Evolutionary conservation across 176 grass and related monocot genomes (phyloP), one percentile per base, ranked within the genome.

Genomic region (Dendrocalamus sinicus): DNA sequence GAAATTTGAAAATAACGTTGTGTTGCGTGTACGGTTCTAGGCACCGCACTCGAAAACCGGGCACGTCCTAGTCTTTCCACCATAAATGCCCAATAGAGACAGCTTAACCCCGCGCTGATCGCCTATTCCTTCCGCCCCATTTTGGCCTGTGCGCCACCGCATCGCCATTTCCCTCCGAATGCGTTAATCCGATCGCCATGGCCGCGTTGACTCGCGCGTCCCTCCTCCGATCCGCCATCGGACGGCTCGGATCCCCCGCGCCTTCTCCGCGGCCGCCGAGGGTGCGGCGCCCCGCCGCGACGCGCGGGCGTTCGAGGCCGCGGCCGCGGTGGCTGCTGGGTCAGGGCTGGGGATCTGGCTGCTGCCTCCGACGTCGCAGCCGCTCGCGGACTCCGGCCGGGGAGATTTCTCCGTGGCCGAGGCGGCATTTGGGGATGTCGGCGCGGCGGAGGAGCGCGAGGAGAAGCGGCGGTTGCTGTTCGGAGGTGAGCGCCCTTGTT

Each of bases 271-370:
- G 1, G 88, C 37, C 0, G 70, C 83, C 54, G 81, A 50, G 35
- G 60, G 8, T 9, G 76, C 54, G 20, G 47, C 45, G 63, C 17
- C 81, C 9, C 46, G 45, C 78, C 66, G 68, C 75, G 84, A 52
- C n/a, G 19, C 67, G 41, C 84, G 35, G 45, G 72, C 86, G 8
- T 39, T 72, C 76, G 76, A 64, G 32, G 64, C 76, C 35, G 58
- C 86, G 22, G 72, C 71, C 24, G 74, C 83, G 40, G 70, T 87
- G 39, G 84, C 83, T 30, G 88, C 75, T 26, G 88, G 91, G 30
- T 95, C 91, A 1, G 93, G 88, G 68, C 71, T 95, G 24, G 80
- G 89, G 75, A 86, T 92, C 75, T 93, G 89, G 75, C 19, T 86
- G 57, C 91, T 95, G 24, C 76, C 87, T 12, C 62, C 88, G 45